Evolutionary conservation across 2,329 filamentous ascomycete genomes (phyloP).

Genomic region (Raffaelea arxii): DNA sequence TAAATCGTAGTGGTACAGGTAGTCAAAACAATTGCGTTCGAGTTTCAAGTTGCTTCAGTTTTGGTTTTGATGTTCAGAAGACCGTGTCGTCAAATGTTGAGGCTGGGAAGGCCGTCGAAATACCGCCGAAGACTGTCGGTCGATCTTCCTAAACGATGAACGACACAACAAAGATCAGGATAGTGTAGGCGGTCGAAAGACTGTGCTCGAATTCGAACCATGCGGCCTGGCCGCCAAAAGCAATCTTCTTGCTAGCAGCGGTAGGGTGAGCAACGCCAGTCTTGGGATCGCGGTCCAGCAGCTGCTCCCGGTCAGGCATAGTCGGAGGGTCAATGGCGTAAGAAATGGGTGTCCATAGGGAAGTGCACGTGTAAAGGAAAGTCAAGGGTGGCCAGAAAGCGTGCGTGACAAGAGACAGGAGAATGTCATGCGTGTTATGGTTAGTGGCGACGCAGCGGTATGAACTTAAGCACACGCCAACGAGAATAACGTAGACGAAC

Average conservation of each 20-base stretch:
- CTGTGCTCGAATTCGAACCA: constrained; percentile 49
- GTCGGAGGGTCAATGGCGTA: constrained; percentile 52
- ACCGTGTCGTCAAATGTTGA: no score
- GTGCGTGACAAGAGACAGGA: constrained; percentile 46
- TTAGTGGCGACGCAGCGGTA: constrained; percentile 29
- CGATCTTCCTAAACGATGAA: constrained; percentile 6
- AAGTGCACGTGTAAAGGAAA: constrained; percentile 43
- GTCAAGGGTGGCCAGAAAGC: constrained; percentile 53
- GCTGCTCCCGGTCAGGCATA: constrained; percentile 47
- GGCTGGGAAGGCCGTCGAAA: no score
- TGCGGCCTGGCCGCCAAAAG: constrained; percentile 41
- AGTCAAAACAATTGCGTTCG: no score
- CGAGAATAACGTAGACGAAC: constrained; percentile 23
- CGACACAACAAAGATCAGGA: constrained; percentile 34
- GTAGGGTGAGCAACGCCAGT: constrained; percentile 41
- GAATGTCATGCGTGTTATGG: constrained; percentile 42
- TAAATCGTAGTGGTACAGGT: no score
- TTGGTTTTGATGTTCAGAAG: no score
- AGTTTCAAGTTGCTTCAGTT: no score
- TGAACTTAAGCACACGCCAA: constrained; percentile 38
- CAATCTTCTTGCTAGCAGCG: constrained; percentile 29
- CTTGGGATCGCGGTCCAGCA: constrained; percentile 45
- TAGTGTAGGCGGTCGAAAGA: constrained; percentile 38
- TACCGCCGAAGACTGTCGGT: no score
- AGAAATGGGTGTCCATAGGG: constrained; percentile 47